Evolutionary conservation across 2,329 filamentous ascomycete genomes (phyloP).

Genomic region (Fusarium paranaense): DNA sequence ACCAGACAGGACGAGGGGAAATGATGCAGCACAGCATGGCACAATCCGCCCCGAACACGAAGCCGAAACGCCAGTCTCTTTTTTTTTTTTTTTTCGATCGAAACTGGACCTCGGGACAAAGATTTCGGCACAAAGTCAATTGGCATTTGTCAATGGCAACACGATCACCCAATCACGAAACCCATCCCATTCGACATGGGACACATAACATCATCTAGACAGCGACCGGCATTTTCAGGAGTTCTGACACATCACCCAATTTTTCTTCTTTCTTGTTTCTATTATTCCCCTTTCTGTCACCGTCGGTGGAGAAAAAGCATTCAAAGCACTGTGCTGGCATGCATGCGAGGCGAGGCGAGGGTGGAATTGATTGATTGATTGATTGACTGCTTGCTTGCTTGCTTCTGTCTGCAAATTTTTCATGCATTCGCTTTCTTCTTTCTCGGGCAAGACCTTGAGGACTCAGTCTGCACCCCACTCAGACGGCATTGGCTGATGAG

Average conservation of each 20-base stretch:
- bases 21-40: background rate
- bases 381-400: conserved; percentile 6
- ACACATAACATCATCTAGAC: conserved; percentile 36
- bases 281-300: conserved; percentile 34
- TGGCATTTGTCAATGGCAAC: conserved; percentile 20
- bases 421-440: conserved; percentile 5
- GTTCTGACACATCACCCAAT: conserved; percentile 34
- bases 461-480: conserved; percentile 24
- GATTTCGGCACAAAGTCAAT: conserved; percentile 10
- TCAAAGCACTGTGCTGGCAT: conserved; percentile 20
- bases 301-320: conserved; percentile 34
- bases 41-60: conserved; percentile 26
- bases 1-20: conserved; percentile 17
- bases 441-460: conserved; percentile 15
- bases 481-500: conserved; percentile 22
- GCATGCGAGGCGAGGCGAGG: conserved; percentile 21
- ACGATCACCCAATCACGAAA: conserved; percentile 30
- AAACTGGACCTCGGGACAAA: conserved; percentile 25
- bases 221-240: conserved; percentile 42
- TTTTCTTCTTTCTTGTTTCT: conserved; percentile 26
- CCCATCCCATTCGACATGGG: conserved; percentile 37
- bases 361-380: background rate
- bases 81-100: background rate
- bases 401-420: conserved; percentile 23
- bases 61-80: conserved; percentile 18